phyloP scores from a whole-genome alignment of 2,329 filamentous ascomycete genomes.

The Venturia pyrina region DNA sequence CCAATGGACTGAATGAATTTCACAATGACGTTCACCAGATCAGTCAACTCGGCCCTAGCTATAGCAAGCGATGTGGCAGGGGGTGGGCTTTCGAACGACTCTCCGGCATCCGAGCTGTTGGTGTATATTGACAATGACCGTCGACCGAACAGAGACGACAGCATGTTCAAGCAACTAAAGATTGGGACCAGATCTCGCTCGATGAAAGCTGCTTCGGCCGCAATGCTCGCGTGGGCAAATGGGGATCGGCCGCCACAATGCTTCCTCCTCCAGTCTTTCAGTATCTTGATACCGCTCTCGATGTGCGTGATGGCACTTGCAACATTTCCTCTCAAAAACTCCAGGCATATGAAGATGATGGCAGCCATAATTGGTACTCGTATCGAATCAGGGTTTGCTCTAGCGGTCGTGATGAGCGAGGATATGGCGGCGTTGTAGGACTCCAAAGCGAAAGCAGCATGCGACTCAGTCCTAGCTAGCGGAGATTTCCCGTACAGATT shows the following conservation, averaged over 20 bases:
- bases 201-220: constrained; percentile 9
- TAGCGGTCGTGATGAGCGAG: constrained; percentile 2
- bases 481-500: constrained; percentile 2
- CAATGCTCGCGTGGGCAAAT: background rate
- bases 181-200: constrained; percentile 7
- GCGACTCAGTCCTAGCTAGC: background rate
- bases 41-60: background rate
- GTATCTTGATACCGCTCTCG: constrained; percentile 8
- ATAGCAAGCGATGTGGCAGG: background rate
- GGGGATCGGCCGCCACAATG: background rate
- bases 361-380: constrained; percentile 10
- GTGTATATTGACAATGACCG: constrained; percentile 7
- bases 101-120: background rate
- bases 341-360: constrained; percentile 12
- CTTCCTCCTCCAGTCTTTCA: constrained; percentile 7
- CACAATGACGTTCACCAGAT: constrained; percentile 4
- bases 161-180: constrained; percentile 7
- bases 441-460: constrained; percentile 2
- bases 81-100: background rate
- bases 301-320: constrained; percentile 11
- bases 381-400: constrained; percentile 2
- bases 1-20: constrained; percentile 9
- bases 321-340: constrained; percentile 11
- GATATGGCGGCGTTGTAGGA: constrained; percentile 9
- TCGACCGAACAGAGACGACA: constrained; percentile 9